Evolutionary conservation across 495 filamentous ascomycete species (phyloP), one percentile per base, ranked within the genome.

Genomic region (Aspergillus funiculosus): DNA sequence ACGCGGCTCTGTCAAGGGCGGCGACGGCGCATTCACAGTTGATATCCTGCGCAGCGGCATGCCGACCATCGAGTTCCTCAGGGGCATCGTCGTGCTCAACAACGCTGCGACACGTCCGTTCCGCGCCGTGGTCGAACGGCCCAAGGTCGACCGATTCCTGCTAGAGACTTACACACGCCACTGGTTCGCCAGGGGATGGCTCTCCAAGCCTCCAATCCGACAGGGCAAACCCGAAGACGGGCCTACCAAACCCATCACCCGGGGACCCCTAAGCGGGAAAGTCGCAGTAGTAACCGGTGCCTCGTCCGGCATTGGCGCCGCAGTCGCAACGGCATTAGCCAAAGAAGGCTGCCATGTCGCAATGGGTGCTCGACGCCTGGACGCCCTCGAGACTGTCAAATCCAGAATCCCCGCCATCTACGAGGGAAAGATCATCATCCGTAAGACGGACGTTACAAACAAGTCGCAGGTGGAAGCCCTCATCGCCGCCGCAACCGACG

Each of bases 111-210:
- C 82, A 0, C 58, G 68, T 6, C 78, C 78, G 7, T 72, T 74
- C 54, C 74, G 80, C 11, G 62, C 62, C 4, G 72, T 66, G 1
- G 69, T 85, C 2, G 66, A 78, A 47, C 73, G 80, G 6, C 78
- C 80, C 11, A 76, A 76, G 54, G 77, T 86, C 22, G 79, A 83
- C 38, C 61, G 48, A 19, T 67, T 71, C 4, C 54, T 86, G 26
- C 70, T 84, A 0, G 77, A 80, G 57, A 84, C 76, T 0, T 86
- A 86, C 53, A 69, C 78, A 20, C 78, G 81, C 5, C 80, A 84
- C 54, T 86, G 82, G 75, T 86, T 76, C 51, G 80, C 80, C 18
- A 63, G 82, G 56, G 82, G 81, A 20, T 86, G 82, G 82, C 63
- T 86, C 6, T 66, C 75, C 8, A 60, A 63, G 10, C 66, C 78